Evolutionary conservation across 305 asterid species (phyloP).

Genomic region (Plantago rigida): DNA sequence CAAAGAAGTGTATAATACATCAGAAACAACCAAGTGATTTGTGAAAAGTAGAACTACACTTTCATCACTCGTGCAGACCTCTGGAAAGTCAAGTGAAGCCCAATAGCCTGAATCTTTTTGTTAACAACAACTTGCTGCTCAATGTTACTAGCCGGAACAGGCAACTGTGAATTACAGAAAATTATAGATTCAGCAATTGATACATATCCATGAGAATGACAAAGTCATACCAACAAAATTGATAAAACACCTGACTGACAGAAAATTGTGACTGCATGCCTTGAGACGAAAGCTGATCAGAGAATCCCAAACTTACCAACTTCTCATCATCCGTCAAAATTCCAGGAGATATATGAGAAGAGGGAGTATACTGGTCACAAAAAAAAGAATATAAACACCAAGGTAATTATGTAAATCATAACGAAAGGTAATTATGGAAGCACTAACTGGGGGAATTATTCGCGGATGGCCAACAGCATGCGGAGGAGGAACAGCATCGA

Average conservation of each 20-base stretch:
- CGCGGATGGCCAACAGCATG: constrained; percentile 73
- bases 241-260: constrained; percentile 53
- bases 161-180: constrained; percentile 44
- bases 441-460: constrained; percentile 58
- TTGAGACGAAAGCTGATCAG: constrained; percentile 79
- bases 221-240: constrained; percentile 20
- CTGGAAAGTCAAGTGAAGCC: constrained; percentile 78
- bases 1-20: constrained; percentile 23
- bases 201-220: constrained; percentile 5
- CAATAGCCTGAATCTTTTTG: constrained; percentile 59
- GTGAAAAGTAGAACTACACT: constrained; percentile 11
- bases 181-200: constrained; percentile 18
- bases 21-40: neutral
- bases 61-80: constrained; percentile 46
- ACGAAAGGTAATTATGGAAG: constrained; percentile 12
- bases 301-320: constrained; percentile 56
- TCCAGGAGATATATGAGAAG: constrained; percentile 67
- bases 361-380: constrained; percentile 47
- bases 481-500: constrained; percentile 45
- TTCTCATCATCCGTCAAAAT: constrained; percentile 66
- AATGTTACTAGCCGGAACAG: constrained; percentile 63
- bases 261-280: constrained; percentile 57
- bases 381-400: constrained; percentile 12
- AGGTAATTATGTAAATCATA: neutral
- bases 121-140: constrained; percentile 87